Evolutionary conservation across 2,329 filamentous ascomycete genomes (phyloP).

Genomic region (Dactylonectria macrodidyma): DNA sequence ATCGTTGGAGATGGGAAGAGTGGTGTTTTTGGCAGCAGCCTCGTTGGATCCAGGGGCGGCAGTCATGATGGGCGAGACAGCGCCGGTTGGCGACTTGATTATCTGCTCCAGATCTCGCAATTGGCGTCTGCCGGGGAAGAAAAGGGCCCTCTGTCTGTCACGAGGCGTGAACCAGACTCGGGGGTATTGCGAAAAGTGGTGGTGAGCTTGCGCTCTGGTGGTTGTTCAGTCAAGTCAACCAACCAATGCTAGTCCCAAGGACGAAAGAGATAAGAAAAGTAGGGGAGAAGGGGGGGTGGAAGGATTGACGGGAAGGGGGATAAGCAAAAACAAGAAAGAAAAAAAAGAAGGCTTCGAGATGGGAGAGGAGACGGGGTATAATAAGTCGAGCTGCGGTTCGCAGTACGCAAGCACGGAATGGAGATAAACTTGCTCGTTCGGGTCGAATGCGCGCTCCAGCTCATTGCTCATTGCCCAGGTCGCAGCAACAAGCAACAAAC

Average conservation of each 20-base stretch:
- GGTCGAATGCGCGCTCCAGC: constrained; percentile 4
- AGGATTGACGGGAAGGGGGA: constrained; percentile 42
- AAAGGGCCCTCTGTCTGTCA: neutral
- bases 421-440: constrained; percentile 43
- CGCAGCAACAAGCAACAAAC: constrained; percentile 37
- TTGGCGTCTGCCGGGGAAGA: constrained; percentile 25
- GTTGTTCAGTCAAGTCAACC: constrained; percentile 8
- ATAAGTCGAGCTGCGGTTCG: constrained; percentile 29
- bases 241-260: neutral
- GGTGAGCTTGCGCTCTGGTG: constrained; percentile 4
- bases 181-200: constrained; percentile 1
- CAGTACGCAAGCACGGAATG: constrained; percentile 14
- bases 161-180: constrained; percentile 14
- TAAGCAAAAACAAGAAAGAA: constrained; percentile 23
- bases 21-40: neutral
- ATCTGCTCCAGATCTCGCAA: constrained; percentile 34
- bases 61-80: constrained; percentile 42
- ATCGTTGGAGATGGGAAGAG: constrained; percentile 56
- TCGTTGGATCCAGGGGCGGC: constrained; percentile 47
- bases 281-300: constrained; percentile 34
- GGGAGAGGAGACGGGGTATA: constrained; percentile 29
- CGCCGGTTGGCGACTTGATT: constrained; percentile 19
- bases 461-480: constrained; percentile 1
- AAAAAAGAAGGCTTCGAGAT: constrained; percentile 18
- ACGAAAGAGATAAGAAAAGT: constrained; percentile 14